phyloP scores from a whole-genome alignment of 805 yeast genomes.

The Kazachstania africana region DNA sequence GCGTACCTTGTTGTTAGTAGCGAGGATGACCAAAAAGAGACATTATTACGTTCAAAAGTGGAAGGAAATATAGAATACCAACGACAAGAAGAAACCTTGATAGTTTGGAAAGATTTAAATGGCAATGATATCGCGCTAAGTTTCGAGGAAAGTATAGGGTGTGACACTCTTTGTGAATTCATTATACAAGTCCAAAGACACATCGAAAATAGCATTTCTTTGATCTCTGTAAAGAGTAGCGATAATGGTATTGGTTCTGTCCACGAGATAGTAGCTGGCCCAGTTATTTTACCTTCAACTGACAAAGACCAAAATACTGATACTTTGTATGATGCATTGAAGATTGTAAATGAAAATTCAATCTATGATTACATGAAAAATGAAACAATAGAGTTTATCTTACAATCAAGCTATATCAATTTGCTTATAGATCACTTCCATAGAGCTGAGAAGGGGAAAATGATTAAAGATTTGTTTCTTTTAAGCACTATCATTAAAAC shows the following conservation, averaged over 20 bases:
- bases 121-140: slow-evolving; percentile 72
- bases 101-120: slow-evolving; percentile 79
- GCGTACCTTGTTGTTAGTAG: slow-evolving; percentile 64
- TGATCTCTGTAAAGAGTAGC: slow-evolving; percentile 53
- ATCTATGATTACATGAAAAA: slow-evolving; percentile 48
- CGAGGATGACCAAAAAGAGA: slow-evolving; percentile 49
- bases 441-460: slow-evolving; percentile 40
- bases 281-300: slow-evolving; percentile 53
- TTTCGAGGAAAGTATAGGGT: slow-evolving; percentile 86
- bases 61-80: slow-evolving; percentile 75
- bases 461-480: slow-evolving; percentile 46
- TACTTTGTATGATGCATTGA: slow-evolving; percentile 43
- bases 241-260: slow-evolving; percentile 38
- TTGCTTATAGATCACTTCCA: slow-evolving; percentile 43
- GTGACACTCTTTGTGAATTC: slow-evolving; percentile 73
- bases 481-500: slow-evolving; percentile 68
- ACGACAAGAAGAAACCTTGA: slow-evolving; percentile 85
- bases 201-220: slow-evolving; percentile 51
- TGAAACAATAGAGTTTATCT: slow-evolving; percentile 46
- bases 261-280: slow-evolving; percentile 73
- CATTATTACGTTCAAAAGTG: slow-evolving; percentile 53
- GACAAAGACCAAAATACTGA: slow-evolving; percentile 34
- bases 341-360: slow-evolving; percentile 46
- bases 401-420: slow-evolving; percentile 40
- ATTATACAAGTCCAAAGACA: slow-evolving; percentile 55